These are phyloP conservation scores for Metschnikowia continentalis DNA, from an alignment of 805 yeast genomes.

Conservation along the genomic window DNA sequence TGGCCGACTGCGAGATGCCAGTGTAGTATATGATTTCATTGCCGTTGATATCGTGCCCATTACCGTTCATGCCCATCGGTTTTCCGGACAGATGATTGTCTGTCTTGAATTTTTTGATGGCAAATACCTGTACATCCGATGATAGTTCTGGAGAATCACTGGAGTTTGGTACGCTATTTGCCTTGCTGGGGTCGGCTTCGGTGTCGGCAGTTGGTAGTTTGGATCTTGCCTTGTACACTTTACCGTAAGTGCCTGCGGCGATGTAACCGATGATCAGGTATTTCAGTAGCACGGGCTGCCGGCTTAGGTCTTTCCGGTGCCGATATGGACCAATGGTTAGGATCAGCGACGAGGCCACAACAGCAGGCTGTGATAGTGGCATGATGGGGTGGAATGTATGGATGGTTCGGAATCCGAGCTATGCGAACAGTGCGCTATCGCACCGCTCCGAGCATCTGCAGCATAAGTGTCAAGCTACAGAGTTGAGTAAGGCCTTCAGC, in stretches of 20 bases:
- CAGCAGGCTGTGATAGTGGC: constrained; percentile 16
- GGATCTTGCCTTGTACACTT: constrained; percentile 83
- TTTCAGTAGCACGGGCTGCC: constrained; percentile 74
- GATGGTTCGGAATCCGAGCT: neutral
- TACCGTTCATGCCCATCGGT: constrained; percentile 18
- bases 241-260: constrained; percentile 97
- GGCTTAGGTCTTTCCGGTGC: constrained; percentile 53
- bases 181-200: constrained; percentile 7
- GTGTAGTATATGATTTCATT: constrained; percentile 87
- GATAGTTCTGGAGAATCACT: neutral
- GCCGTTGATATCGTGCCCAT: constrained; percentile 51
- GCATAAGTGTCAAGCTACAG: neutral
- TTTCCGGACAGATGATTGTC: constrained; percentile 48
- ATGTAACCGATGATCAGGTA: constrained; percentile 91
- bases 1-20: constrained; percentile 93
- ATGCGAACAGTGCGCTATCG: constrained; percentile 3
- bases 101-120: constrained; percentile 92
- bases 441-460: neutral
- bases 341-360: constrained; percentile 39
- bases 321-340: constrained; percentile 42
- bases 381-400: neutral
- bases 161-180: neutral
- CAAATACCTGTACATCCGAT: constrained; percentile 44
- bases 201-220: constrained; percentile 14
- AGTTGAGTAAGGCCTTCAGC: too few relatives aligned